These are phyloP conservation scores for Auxenochlorella pyrenoidosa DNA, from an alignment of 139 green algal species.

Conservation along the genomic window DNA sequence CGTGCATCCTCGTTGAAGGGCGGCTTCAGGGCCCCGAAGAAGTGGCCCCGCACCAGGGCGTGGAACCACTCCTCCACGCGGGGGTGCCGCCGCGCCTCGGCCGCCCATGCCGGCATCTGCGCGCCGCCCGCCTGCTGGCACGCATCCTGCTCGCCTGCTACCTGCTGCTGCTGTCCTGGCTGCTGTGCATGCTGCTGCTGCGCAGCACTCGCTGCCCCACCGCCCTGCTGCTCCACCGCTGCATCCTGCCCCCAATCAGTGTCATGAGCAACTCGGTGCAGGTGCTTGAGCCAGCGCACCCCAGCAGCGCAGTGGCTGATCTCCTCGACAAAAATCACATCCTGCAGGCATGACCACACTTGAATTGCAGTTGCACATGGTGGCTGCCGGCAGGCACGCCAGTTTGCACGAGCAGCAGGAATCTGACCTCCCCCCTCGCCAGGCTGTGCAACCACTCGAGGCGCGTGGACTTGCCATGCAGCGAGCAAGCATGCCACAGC, in stretches of 20 bases:
- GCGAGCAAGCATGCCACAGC: no score
- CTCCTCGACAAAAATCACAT: slow-evolving; percentile 90
- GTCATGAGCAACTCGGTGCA: slow-evolving; percentile 54
- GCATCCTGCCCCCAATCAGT: not conserved
- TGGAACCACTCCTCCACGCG: slow-evolving; percentile 83
- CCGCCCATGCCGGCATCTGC: slow-evolving; percentile 46
- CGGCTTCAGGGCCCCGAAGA: slow-evolving; percentile 80
- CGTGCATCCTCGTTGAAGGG: slow-evolving; percentile 90
- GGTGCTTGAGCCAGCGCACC: slow-evolving; percentile 82
- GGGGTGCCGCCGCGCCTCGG: slow-evolving; percentile 53
- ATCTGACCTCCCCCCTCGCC: no score
- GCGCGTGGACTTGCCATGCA: no score
- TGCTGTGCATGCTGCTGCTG: not conserved
- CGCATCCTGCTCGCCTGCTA: not conserved
- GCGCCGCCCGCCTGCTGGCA: not conserved
- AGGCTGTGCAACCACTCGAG: no score
- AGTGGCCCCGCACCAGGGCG: slow-evolving; percentile 73
- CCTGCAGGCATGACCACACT: slow-evolving; percentile 1
- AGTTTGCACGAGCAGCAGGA: no score
- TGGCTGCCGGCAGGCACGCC: not conserved
- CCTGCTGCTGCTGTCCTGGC: not conserved
- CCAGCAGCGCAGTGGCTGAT: slow-evolving; percentile 91
- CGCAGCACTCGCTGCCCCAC: not conserved
- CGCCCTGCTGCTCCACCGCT: slow-evolving; percentile 9
- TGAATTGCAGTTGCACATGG: not conserved